These are phyloP conservation scores for Alternaria atra DNA, from an alignment of 2,329 filamentous ascomycete genomes.

Conservation along the genomic window DNA sequence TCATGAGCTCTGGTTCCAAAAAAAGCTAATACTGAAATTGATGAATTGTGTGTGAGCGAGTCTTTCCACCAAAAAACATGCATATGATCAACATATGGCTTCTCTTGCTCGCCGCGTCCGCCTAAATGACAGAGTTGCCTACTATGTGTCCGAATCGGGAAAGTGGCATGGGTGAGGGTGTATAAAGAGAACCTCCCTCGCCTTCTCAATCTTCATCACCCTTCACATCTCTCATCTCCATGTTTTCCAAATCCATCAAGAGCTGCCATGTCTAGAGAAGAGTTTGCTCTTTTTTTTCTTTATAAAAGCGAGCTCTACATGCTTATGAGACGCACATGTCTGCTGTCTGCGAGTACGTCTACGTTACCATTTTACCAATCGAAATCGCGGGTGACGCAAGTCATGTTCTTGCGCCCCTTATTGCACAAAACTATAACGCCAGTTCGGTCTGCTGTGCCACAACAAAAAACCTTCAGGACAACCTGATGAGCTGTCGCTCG, in stretches of 20 bases:
- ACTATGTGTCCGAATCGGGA: background rate
- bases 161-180: background rate
- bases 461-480: background rate
- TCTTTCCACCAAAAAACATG: background rate
- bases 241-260: too few relatives aligned
- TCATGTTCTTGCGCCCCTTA: background rate
- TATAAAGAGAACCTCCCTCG: background rate
- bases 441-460: background rate
- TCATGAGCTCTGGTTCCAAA: too few relatives aligned
- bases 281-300: background rate
- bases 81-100: too few relatives aligned
- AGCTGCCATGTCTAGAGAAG: background rate
- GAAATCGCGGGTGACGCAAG: too few relatives aligned
- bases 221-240: background rate
- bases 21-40: too few relatives aligned
- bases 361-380: background rate
- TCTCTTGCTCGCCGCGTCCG: background rate
- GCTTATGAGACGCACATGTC: background rate
- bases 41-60: background rate
- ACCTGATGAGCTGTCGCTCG: background rate
- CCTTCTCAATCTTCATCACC: fast-evolving
- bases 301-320: background rate
- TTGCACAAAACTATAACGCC: background rate
- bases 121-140: fast-evolving
- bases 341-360: background rate